Conservation (phyloP, 2,329 filamentous ascomycete genomes). For the Decorospora gaudefroyi region DNA sequence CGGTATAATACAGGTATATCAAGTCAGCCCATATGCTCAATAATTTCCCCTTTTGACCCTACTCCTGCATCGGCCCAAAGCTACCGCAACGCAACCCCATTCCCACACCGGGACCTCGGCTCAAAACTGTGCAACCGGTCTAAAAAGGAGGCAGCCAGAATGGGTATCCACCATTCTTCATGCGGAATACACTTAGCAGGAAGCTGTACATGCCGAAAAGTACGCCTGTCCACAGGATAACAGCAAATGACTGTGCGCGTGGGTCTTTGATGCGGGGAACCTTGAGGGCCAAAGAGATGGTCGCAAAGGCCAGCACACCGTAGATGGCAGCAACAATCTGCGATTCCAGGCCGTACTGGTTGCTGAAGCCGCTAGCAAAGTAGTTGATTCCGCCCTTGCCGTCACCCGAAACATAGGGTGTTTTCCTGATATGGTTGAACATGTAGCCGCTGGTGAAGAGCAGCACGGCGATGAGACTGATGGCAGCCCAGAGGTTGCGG, state of each 20-base stretch:
- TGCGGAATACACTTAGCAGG: conserved; percentile 87
- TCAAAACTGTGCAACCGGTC: too few species aligned
- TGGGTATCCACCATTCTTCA: conserved; percentile 94
- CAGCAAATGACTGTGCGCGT: conserved; percentile 76
- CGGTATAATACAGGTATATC: too few species aligned
- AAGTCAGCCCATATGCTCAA: too few species aligned
- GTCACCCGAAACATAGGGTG: conserved; percentile 87
- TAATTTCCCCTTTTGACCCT: too few species aligned
- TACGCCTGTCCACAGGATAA: conserved; percentile 76
- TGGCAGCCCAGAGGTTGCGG: conserved; percentile 89
- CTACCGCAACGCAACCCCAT: too few species aligned
- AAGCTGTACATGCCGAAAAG: conserved; percentile 90
- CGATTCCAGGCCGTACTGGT: conserved; percentile 90
- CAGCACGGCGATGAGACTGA: conserved; percentile 86
- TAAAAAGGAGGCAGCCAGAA: conserved; percentile 92
- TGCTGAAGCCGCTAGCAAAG: conserved; percentile 90
- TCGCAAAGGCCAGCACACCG: conserved; percentile 82
- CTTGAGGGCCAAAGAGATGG: conserved; percentile 88
- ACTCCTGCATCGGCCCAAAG: too few species aligned
- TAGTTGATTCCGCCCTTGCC: conserved; percentile 85
- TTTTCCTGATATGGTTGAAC: conserved; percentile 98
- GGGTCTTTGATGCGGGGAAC: conserved; percentile 83
- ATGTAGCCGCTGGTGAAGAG: conserved; percentile 96
- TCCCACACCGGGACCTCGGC: too few species aligned
- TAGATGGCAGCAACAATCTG: conserved; percentile 91